phyloP scores from a whole-genome alignment of 2,329 filamentous ascomycete genomes.

The Plenodomus tracheiphilus region DNA sequence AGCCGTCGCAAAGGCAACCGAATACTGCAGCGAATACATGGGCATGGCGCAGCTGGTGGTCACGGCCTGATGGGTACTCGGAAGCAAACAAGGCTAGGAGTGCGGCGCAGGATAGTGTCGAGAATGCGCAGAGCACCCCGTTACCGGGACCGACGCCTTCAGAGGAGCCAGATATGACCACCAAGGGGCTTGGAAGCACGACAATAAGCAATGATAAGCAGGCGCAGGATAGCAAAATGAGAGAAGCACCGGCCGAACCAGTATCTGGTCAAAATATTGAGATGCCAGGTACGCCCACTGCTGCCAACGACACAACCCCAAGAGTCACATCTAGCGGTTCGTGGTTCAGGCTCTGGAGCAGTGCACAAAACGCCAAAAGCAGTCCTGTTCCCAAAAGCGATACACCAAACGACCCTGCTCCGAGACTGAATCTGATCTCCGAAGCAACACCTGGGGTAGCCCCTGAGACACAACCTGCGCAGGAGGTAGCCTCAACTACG shows the following conservation, averaged over 20 bases:
- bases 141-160: conserved; percentile 44
- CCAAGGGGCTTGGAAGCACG: conserved; percentile 27
- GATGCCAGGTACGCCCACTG: conserved; percentile 17
- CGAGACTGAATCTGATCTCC: conserved; percentile 11
- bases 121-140: conserved; percentile 48
- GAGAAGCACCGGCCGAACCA: conserved; percentile 17
- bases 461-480: conserved; percentile 2
- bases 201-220: conserved; percentile 2
- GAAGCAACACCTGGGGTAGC: conserved; percentile 4
- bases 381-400: conserved; percentile 25
- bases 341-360: conserved; percentile 57
- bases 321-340: conserved; percentile 38
- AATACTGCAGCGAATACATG: conserved; percentile 23
- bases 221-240: conserved; percentile 21
- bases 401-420: conserved; percentile 4
- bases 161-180: conserved; percentile 34
- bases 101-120: conserved; percentile 26
- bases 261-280: conserved; percentile 10
- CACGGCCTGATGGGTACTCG: conserved; percentile 52
- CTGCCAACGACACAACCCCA: conserved; percentile 11
- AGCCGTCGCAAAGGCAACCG: conserved; percentile 32
- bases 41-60: conserved; percentile 56
- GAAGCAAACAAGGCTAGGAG: conserved; percentile 42
- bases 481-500: conserved; percentile 3
- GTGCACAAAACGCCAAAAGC: conserved; percentile 47